A percentile compares a stretch with the other conserved stretches of the same genome.
Conservation (phyloP, 768 basidiomycete species). For the Lactifluus echinatus region DNA sequence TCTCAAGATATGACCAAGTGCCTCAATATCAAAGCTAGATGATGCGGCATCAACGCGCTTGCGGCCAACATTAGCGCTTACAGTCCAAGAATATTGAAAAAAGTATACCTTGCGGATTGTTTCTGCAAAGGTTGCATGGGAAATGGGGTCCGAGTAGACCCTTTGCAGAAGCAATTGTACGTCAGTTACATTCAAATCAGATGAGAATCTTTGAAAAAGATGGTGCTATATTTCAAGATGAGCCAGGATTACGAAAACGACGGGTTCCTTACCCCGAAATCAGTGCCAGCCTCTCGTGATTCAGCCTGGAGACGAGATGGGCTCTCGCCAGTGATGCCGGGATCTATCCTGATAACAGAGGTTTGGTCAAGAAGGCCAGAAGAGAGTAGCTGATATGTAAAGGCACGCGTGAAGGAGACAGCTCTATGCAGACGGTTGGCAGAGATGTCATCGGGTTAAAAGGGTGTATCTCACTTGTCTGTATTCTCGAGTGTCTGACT, state of each 20-base stretch:
- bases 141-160: slow-evolving; percentile 17
- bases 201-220: slow-evolving; percentile 44
- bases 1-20: slow-evolving; percentile 62
- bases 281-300: slow-evolving; percentile 49
- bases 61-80: slow-evolving; percentile 1
- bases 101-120: slow-evolving; percentile 46
- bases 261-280: slow-evolving; percentile 42
- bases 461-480: slow-evolving; percentile 5
- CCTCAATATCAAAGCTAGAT: slow-evolving; percentile 52
- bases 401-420: slow-evolving; percentile 31
- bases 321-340: slow-evolving; percentile 39
- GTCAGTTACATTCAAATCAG: slow-evolving; percentile 10
- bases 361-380: slow-evolving; percentile 47
- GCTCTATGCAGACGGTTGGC: background rate
- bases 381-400: slow-evolving; percentile 47
- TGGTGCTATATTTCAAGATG: slow-evolving; percentile 34
- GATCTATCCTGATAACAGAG: slow-evolving; percentile 45
- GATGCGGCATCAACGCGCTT: slow-evolving; percentile 54
- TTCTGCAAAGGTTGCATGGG: slow-evolving; percentile 50
- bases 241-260: slow-evolving; percentile 15
- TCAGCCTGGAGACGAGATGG: slow-evolving; percentile 45
- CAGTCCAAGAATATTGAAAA: background rate
- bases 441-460: background rate
- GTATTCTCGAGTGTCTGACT: slow-evolving; percentile 6
- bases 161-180: slow-evolving; percentile 10